Percentiles rank a stretch among this genome's conserved stretches.
Conservation (phyloP, 2,329 filamentous ascomycete species). For the Nemania abortiva region DNA sequence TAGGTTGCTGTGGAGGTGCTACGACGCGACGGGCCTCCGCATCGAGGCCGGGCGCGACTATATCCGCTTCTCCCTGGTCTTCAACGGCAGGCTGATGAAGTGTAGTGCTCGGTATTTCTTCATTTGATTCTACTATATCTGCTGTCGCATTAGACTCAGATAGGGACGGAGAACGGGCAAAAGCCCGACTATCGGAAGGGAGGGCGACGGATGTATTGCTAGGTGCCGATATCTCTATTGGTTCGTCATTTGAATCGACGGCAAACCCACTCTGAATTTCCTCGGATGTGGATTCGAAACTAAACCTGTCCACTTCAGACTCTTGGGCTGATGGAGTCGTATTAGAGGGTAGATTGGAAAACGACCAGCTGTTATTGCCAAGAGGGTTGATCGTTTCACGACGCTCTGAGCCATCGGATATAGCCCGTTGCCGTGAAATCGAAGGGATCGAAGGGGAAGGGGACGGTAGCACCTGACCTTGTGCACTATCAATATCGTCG, state of each 20-base stretch:
- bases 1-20: constrained; percentile 46
- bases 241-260: constrained; percentile 3
- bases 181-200: background rate
- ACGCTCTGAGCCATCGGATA: constrained; percentile 67
- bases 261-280: background rate
- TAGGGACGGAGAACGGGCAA: constrained; percentile 15
- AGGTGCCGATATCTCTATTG: constrained; percentile 11
- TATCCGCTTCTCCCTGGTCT: constrained; percentile 12
- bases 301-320: background rate
- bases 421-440: constrained; percentile 61
- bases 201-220: constrained; percentile 3
- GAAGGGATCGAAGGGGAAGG: constrained; percentile 23
- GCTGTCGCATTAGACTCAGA: background rate
- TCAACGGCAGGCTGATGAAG: background rate
- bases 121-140: background rate
- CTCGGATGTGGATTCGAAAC: background rate
- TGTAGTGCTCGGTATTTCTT: background rate
- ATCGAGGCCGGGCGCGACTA: constrained; percentile 10
- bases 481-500: background rate
- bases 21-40: constrained; percentile 30
- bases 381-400: constrained; percentile 62
- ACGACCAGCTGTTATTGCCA: constrained; percentile 72
- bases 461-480: constrained; percentile 20
- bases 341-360: constrained; percentile 51
- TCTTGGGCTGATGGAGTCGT: constrained; percentile 6